Evolutionary conservation across 2,329 filamentous ascomycete genomes (phyloP).

Genomic region (Neodidymelliopsis sp.): DNA sequence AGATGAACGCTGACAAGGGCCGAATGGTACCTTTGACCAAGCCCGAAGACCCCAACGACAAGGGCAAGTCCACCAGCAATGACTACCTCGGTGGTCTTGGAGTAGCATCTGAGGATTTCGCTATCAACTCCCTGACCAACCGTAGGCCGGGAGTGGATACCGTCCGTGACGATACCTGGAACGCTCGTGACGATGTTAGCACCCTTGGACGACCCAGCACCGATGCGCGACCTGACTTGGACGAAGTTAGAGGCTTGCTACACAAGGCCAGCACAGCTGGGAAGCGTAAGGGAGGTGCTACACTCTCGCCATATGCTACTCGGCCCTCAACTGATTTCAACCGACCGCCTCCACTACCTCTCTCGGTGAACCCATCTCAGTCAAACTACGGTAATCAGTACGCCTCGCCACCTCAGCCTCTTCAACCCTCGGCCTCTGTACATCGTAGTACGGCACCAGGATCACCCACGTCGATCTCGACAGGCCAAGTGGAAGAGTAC

Average conservation of each 20-base stretch:
- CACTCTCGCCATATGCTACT: conserved; percentile 32
- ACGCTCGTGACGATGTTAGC: conserved; percentile 49
- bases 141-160: conserved; percentile 53
- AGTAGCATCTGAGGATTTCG: conserved; percentile 44
- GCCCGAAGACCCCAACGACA: conserved; percentile 33
- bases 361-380: conserved; percentile 31
- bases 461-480: conserved; percentile 44
- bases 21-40: conserved; percentile 67
- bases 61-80: conserved; percentile 40
- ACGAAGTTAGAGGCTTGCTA: conserved; percentile 56
- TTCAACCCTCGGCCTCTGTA: conserved; percentile 24
- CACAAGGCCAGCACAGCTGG: conserved; percentile 55
- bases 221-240: conserved; percentile 52
- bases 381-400: conserved; percentile 27
- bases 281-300: conserved; percentile 48
- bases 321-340: conserved; percentile 29
- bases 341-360: conserved; percentile 40
- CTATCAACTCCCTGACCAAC: conserved; percentile 55
- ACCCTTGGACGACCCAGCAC: conserved; percentile 51
- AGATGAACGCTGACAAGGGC: conserved; percentile 63
- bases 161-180: conserved; percentile 56
- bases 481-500: conserved; percentile 43
- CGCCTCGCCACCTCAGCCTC: conserved; percentile 27
- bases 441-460: conserved; percentile 34
- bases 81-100: conserved; percentile 43